phyloP scores from a whole-genome alignment of 305 asterid species.

The Plantago coronopus region DNA sequence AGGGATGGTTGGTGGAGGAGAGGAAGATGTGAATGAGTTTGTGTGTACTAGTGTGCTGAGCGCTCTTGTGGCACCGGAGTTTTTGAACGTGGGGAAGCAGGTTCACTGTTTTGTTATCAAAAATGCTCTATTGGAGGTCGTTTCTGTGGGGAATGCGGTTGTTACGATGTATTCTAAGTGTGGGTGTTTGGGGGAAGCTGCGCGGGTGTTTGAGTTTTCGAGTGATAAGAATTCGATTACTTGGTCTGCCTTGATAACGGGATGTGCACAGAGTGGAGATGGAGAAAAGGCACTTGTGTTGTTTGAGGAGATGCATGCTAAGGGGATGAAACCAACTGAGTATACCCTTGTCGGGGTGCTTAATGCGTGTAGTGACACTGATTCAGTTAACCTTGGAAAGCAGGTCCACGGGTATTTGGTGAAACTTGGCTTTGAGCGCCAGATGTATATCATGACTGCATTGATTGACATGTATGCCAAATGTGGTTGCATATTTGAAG shows the following conservation, averaged over 20 bases:
- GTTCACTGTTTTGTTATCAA: constrained; percentile 58
- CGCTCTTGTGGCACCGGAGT: constrained; percentile 44
- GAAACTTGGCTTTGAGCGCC: constrained; percentile 65
- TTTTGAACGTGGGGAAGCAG: constrained; percentile 49
- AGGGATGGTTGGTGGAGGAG: constrained; percentile 34
- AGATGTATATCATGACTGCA: constrained; percentile 71
- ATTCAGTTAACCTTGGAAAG: constrained; percentile 47
- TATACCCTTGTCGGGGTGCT: constrained; percentile 91
- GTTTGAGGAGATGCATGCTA: constrained; percentile 64
- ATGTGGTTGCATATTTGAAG: constrained; percentile 60
- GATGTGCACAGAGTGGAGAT: constrained; percentile 70
- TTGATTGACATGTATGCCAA: constrained; percentile 92
- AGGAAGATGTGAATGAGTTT: constrained; percentile 58
- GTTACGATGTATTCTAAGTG: constrained; percentile 80
- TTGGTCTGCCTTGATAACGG: constrained; percentile 91
- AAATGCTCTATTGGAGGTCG: constrained; percentile 38
- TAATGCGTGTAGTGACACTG: constrained; percentile 68
- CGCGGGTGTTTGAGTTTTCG: constrained; percentile 45
- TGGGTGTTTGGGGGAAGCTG: constrained; percentile 50
- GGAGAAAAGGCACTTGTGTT: constrained; percentile 54
- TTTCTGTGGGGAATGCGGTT: constrained; percentile 71
- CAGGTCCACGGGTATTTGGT: constrained; percentile 62
- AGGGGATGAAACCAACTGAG: constrained; percentile 63
- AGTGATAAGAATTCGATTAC: constrained; percentile 62
- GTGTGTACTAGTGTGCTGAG: constrained; percentile 72